Evolutionary conservation across 2,329 filamentous ascomycete genomes (phyloP), one percentile per base, ranked within the genome.

Genomic region (Pestalotiopsis sp.): DNA sequence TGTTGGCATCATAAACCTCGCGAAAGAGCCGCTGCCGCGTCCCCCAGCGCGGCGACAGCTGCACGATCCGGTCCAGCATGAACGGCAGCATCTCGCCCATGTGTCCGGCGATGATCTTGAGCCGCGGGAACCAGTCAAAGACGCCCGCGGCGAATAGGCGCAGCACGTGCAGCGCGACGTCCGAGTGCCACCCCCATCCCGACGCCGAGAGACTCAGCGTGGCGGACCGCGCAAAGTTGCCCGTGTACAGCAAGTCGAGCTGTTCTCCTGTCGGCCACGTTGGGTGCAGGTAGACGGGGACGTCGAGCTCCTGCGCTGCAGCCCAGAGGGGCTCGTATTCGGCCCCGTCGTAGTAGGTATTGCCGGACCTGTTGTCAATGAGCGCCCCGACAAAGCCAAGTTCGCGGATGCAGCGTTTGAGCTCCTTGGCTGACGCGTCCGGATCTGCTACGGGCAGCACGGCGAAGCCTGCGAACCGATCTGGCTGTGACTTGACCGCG

Each of bases 1-100:
- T 77, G 68, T 90, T 90, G 69, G 83, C 77, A 61, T 84, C 81
- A 81, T 85, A 90, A 2, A 89, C 85, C 13, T 86, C 79, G 14
- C 77, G 73, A 61, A 89, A 84, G 0, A 77, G 74, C 2, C 81
- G 71, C 68, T 76, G 68, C 68, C 76, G 52, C 25, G 57, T 75
- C 13, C 79, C 78, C 75, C 75, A 78, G 23, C 75, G 70, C 12
- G 65, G 68, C 25, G 74, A 73, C 39, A 79, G 65, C 69, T 64
- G 73, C 65, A 75, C 67, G 61, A 84, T 81, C 2, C 87, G 81
- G 57, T 87, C 83, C 14, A 90, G 76, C 77, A 86, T 83, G 66
- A 85, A 89, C 0, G 88, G 87, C 0, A 90, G 71, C 80, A 85
- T 79, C 75, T 83, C 81, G 23, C 81, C 81, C 75, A 82, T 78